phyloP scores from a whole-genome alignment of 805 yeast species.

The Soucietia sequanensis region DNA sequence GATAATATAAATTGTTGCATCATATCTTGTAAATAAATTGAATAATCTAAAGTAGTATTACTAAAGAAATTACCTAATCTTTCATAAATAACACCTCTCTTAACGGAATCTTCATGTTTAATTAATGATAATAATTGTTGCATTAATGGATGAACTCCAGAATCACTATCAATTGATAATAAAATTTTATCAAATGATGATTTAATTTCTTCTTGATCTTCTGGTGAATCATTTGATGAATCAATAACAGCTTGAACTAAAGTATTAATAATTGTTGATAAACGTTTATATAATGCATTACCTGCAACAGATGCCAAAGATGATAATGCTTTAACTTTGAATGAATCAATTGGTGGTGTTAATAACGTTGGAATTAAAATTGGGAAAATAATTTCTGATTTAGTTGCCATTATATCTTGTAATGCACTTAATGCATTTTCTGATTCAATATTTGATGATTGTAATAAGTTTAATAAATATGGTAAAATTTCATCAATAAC shows the following conservation, averaged over 20 bases:
- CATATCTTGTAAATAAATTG: slow-evolving; percentile 72
- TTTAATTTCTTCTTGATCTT: slow-evolving; percentile 41
- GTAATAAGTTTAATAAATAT: slow-evolving; percentile 67
- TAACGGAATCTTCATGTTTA: slow-evolving; percentile 68
- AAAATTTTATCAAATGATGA: slow-evolving; percentile 67
- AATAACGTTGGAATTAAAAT: slow-evolving; percentile 83
- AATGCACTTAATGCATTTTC: slow-evolving; percentile 83
- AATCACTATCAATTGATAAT: slow-evolving; percentile 68
- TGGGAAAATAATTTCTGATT: slow-evolving; percentile 91
- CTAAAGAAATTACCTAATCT: slow-evolving; percentile 73
- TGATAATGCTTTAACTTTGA: slow-evolving; percentile 85
- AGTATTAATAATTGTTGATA: slow-evolving; percentile 71
- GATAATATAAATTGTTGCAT: slow-evolving; percentile 66
- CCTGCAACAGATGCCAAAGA: slow-evolving; percentile 91
- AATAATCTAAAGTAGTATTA: slow-evolving; percentile 63
- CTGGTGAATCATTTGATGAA: slow-evolving; percentile 31
- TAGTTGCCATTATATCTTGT: slow-evolving; percentile 87
- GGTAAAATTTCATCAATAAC: slow-evolving; percentile 92
- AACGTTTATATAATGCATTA: slow-evolving; percentile 67
- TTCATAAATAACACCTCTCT: slow-evolving; percentile 60
- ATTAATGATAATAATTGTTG: slow-evolving; percentile 75
- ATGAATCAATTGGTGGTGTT: slow-evolving; percentile 74
- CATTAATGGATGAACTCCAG: slow-evolving; percentile 81
- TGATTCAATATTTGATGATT: slow-evolving; percentile 50
- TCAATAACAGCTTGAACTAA: slow-evolving; percentile 60